phyloP scores from a whole-genome alignment of 495 filamentous ascomycete species.

The Penicillium arizonense region DNA sequence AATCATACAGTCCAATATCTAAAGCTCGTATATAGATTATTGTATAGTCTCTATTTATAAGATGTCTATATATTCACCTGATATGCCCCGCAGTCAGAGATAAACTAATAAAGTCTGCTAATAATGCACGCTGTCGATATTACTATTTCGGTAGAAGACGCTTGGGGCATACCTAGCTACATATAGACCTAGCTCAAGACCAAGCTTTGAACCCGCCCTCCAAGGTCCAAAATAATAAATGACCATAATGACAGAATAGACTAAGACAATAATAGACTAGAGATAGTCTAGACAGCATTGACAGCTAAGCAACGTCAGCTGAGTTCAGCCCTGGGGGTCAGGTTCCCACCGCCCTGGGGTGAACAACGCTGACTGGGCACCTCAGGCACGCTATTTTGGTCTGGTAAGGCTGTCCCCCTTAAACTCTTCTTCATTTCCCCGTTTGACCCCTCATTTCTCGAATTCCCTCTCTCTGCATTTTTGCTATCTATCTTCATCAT shows the following conservation, averaged over 20 bases:
- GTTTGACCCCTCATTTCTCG: slow-evolving; percentile 16
- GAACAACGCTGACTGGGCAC: slow-evolving; percentile 12
- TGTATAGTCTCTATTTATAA: too few species aligned
- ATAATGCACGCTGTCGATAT: too few species aligned
- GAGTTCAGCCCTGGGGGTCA: slow-evolving; percentile 7
- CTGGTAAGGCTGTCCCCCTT: slow-evolving; percentile 26
- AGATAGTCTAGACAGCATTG: neutral
- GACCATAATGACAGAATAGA: neutral
- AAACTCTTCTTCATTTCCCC: slow-evolving; percentile 18
- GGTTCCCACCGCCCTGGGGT: slow-evolving; percentile 12
- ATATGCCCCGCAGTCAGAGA: too few species aligned
- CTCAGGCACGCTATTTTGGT: slow-evolving; percentile 17
- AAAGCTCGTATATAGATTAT: too few species aligned
- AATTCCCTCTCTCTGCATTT: slow-evolving; percentile 5
- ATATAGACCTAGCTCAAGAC: too few species aligned
- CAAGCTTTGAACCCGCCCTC: too few species aligned
- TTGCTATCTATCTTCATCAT: slow-evolving; percentile 27
- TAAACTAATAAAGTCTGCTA: too few species aligned
- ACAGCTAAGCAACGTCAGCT: neutral
- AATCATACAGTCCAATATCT: too few species aligned
- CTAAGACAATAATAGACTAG: neutral
- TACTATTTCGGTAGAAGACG: too few species aligned
- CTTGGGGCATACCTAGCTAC: too few species aligned
- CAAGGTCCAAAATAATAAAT: neutral
- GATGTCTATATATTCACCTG: too few species aligned